Percentiles rank a stretch among this genome's conserved stretches.
Evolutionary conservation across 768 basidiomycete genomes (phyloP).

Genomic region (Termitomyces sp.): DNA sequence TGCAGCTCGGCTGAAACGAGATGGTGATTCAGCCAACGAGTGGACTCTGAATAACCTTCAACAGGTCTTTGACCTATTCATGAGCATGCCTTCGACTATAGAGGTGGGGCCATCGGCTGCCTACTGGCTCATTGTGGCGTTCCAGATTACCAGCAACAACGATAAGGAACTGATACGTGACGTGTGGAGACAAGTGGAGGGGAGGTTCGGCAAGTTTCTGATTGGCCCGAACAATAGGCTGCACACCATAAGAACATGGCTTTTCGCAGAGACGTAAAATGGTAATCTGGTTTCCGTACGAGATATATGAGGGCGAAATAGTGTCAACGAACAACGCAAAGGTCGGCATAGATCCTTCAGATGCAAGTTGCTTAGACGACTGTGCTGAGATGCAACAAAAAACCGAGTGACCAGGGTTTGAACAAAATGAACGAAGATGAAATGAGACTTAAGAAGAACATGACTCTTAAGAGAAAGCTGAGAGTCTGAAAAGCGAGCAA

Average conservation of each 20-base stretch:
- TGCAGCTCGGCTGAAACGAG: background rate
- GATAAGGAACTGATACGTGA: conserved; percentile 45
- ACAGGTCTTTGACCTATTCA: conserved; percentile 55
- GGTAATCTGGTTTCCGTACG: background rate
- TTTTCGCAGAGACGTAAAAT: conserved; percentile 24
- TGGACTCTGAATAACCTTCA: conserved; percentile 62
- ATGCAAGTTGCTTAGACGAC: too few relatives aligned
- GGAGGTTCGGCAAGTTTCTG: conserved; percentile 43
- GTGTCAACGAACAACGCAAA: too few relatives aligned
- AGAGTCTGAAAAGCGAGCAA: too few relatives aligned
- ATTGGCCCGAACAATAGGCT: conserved; percentile 42
- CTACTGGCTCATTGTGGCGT: conserved; percentile 68
- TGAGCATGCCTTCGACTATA: conserved; percentile 44
- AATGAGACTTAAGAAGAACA: too few relatives aligned
- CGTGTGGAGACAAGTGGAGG: conserved; percentile 54
- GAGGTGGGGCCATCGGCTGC: conserved; percentile 42
- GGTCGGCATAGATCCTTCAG: too few relatives aligned
- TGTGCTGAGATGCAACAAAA: too few relatives aligned
- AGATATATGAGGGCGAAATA: too few relatives aligned
- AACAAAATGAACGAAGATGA: too few relatives aligned
- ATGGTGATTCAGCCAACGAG: conserved; percentile 2
- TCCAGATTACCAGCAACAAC: conserved; percentile 50
- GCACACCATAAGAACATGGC: conserved; percentile 28
- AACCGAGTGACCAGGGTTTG: too few relatives aligned
- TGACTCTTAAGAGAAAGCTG: too few relatives aligned